Evolutionary conservation across 768 basidiomycete species (phyloP).

Genomic region (Tulasnella sp.): DNA sequence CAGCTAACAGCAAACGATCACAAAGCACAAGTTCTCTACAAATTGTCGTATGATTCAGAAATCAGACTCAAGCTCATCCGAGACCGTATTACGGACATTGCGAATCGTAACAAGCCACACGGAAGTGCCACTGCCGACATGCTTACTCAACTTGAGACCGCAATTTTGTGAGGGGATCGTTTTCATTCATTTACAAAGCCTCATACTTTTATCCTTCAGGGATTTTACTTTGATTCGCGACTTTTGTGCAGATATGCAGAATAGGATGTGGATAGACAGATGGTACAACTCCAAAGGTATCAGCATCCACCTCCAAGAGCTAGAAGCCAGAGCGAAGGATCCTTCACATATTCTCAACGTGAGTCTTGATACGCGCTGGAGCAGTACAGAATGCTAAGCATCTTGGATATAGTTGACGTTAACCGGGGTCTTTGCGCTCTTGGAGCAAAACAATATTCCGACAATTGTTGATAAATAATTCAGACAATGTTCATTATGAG

Average conservation of each 20-base stretch:
- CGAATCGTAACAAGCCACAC: neutral
- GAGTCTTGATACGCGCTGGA: neutral
- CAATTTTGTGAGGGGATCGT: constrained; percentile 9
- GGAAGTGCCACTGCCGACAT: neutral
- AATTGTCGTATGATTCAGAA: neutral
- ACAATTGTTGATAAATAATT: too few relatives aligned
- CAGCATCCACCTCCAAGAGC: constrained; percentile 5
- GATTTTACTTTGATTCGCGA: neutral
- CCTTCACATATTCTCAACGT: constrained; percentile 10
- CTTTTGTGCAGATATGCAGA: neutral
- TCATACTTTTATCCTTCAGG: neutral
- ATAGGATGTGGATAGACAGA: neutral
- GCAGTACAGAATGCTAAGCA: neutral
- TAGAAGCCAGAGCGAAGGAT: constrained; percentile 7
- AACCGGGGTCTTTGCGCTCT: constrained; percentile 9
- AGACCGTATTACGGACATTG: neutral
- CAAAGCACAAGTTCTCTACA: neutral
- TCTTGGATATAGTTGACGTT: neutral
- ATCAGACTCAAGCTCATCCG: neutral
- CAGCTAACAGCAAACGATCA: constrained; percentile 9
- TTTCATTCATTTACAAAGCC: neutral
- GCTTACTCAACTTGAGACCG: constrained; percentile 5
- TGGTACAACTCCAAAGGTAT: constrained; percentile 2
- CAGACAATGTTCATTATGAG: too few relatives aligned
- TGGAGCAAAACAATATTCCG: too few relatives aligned